These are phyloP conservation scores for Alternaria arbusti DNA, from an alignment of 2,329 filamentous ascomycete species.

Conservation along the genomic window DNA sequence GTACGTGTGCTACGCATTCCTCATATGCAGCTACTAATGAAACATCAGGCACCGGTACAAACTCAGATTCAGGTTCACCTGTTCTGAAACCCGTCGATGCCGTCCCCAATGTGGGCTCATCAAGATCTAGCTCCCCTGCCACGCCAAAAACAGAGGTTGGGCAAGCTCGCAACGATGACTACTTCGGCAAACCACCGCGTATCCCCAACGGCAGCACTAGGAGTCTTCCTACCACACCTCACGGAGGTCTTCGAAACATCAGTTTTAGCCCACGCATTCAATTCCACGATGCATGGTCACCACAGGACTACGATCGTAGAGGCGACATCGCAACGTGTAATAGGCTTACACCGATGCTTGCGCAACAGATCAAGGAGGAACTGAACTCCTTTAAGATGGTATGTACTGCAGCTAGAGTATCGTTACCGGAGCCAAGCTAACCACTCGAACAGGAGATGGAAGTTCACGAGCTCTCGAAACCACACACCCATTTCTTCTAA, in stretches of 20 bases:
- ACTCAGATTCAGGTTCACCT: conserved; percentile 72
- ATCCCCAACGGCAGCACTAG: conserved; percentile 74
- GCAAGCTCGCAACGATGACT: conserved; percentile 71
- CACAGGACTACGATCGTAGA: conserved; percentile 91
- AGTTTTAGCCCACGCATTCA: conserved; percentile 90
- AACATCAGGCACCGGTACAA: conserved; percentile 54
- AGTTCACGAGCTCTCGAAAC: conserved; percentile 97
- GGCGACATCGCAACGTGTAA: conserved; percentile 98
- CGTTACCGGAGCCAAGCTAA: conserved; percentile 48
- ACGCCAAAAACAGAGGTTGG: conserved; percentile 77
- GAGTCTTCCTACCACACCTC: conserved; percentile 80
- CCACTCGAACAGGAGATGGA: conserved; percentile 85
- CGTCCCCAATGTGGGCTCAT: conserved; percentile 74
- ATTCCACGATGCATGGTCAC: conserved; percentile 96
- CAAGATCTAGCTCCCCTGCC: conserved; percentile 83
- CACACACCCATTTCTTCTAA: conserved; percentile 99
- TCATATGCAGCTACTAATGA: conserved; percentile 24
- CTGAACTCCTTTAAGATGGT: conserved; percentile 99
- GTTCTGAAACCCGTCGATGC: conserved; percentile 67
- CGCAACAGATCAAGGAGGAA: conserved; percentile 99
- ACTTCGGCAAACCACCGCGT: conserved; percentile 80
- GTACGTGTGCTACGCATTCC: conserved; percentile 56
- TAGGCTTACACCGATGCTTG: conserved; percentile 92
- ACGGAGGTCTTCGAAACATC: conserved; percentile 67
- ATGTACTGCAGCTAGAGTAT: conserved; percentile 40